A percentile compares a stretch with the other conserved stretches of the same genome.
Conservation (phyloP, 176 grass and related monocot species). For the Pontederia crassipes region DNA sequence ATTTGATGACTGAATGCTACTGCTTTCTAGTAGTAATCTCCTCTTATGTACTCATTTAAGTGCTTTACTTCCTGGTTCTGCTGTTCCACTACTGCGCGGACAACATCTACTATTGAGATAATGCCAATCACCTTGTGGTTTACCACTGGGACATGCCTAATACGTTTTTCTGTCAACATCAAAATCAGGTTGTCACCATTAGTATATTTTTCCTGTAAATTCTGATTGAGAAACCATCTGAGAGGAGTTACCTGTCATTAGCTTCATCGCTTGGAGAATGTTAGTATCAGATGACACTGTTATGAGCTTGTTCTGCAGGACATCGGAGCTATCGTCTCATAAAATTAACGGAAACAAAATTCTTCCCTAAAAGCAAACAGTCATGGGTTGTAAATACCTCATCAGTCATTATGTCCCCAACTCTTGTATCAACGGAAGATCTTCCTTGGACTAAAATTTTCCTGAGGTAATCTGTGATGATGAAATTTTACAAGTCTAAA, state of each 20-base stretch:
- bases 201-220: too few species aligned
- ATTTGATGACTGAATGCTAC: too few species aligned
- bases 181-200: neutral
- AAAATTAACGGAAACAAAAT: neutral
- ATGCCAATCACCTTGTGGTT: slow-evolving; percentile 71
- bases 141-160: slow-evolving; percentile 69
- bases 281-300: slow-evolving; percentile 51
- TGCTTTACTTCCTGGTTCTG: slow-evolving; percentile 68
- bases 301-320: slow-evolving; percentile 46
- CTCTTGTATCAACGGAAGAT: slow-evolving; percentile 45
- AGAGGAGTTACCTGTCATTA: slow-evolving; percentile 53
- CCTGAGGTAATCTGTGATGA: slow-evolving; percentile 46
- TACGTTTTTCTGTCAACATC: slow-evolving; percentile 44
- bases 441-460: slow-evolving; percentile 52
- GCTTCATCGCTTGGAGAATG: slow-evolving; percentile 68
- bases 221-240: too few species aligned
- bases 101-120: slow-evolving; percentile 60
- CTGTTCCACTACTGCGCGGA: slow-evolving; percentile 66
- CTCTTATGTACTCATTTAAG: slow-evolving; percentile 59
- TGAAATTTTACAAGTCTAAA: too few species aligned
- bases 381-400: slow-evolving; percentile 29
- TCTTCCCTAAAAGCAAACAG: neutral
- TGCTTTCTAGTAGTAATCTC: slow-evolving; percentile 59
- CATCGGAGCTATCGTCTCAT: neutral
- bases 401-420: slow-evolving; percentile 76